Evolutionary conservation across 495 filamentous ascomycete genomes (phyloP).

Genomic region (Jackrogersella multiformis): DNA sequence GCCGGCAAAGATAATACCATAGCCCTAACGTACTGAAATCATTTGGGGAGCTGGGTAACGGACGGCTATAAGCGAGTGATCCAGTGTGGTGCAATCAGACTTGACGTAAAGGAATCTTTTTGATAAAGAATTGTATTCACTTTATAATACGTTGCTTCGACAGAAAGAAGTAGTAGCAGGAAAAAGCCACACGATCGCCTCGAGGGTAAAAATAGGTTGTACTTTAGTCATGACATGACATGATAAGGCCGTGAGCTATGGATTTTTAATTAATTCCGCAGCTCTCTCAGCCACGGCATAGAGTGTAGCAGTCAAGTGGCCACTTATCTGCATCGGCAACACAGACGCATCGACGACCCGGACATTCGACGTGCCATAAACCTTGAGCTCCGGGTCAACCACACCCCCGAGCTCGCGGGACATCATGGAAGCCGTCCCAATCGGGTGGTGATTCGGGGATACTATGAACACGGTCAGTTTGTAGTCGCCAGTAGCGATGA

Average conservation of each 20-base stretch:
- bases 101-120: too few relatives aligned
- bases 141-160: too few relatives aligned
- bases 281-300: constrained; percentile 66
- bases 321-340: constrained; percentile 57
- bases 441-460: constrained; percentile 44
- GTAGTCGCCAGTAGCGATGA: background rate
- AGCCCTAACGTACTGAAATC: too few relatives aligned
- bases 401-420: constrained; percentile 53
- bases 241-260: constrained; percentile 50
- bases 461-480: constrained; percentile 17
- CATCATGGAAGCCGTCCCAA: constrained; percentile 56
- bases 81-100: too few relatives aligned
- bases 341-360: constrained; percentile 65
- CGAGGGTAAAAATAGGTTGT: background rate
- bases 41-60: too few relatives aligned
- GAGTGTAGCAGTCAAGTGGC: constrained; percentile 58
- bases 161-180: background rate
- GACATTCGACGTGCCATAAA: constrained; percentile 60
- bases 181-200: background rate
- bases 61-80: too few relatives aligned
- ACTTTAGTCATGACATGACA: background rate
- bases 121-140: too few relatives aligned
- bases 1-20: too few relatives aligned
- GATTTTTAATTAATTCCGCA: constrained; percentile 59
- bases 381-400: constrained; percentile 61